Base-by-base conservation (phyloP, 495 filamentous ascomycete genomes). In the Neurospora cerealis region DNA sequence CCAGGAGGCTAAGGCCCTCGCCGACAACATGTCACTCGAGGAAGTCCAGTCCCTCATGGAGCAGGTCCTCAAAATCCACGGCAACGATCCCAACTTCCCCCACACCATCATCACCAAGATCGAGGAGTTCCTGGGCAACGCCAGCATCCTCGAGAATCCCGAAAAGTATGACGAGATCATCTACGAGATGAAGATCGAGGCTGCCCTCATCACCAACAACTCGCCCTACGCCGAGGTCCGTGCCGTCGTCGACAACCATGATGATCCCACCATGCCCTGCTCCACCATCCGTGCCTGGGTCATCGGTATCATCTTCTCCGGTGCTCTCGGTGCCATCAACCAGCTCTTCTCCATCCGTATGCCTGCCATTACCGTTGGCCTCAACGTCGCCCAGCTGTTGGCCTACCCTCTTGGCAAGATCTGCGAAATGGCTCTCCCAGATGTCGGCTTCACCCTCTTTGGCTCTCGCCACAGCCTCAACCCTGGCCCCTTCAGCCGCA, bases 221-320 rank as follows among this genome's bases (percentile, higher is more conserved):
- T 82, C 80, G 37, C 84, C 85, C 1, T 86, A 86, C 72, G 76
- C 82, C 39, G 84, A 85, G 69, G 85, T 86, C n/a, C 83, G 85
- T 21, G 80, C 83, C 28, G 83, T 85, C 32, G 84, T 86, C 15
- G 81, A 83, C 46, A 84, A 84, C 72, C 81, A 81, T 21, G 85
- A 84, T 69, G 80, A 84, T 54, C 74, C 75, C 5, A 73, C 24
- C 32, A 80, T 74, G 24, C 82, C 82, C 8, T 77, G 73, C 70
- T 78, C 78, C 10, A 84, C 82, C 1, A 77, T 84, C 60, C 80
- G 82, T 40, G 75, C 77, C 69, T 83, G 81, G 80, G 69, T 74
- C 32, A 83, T 83, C 32, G 82, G 82, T 28, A 40, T 83, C 4
- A 41, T 70, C 13, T 83, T 83, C 72, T 77, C 80, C 8, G 60